phyloP scores from a whole-genome alignment of 768 basidiomycete species.

The Lentinula boryana region DNA sequence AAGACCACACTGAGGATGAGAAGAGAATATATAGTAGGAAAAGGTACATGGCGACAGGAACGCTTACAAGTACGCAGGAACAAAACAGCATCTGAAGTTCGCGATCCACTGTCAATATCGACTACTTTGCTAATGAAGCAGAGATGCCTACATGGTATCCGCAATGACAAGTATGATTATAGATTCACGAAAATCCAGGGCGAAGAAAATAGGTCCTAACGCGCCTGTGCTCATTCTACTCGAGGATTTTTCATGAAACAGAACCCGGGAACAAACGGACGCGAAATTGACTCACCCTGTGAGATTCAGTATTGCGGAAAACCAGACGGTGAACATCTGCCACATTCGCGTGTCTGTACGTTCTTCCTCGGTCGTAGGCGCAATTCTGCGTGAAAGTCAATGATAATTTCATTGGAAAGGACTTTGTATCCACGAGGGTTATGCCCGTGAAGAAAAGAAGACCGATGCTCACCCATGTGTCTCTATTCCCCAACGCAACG shows the following conservation, averaged over 20 bases:
- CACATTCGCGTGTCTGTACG: slow-evolving; percentile 54
- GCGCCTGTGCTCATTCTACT: slow-evolving; percentile 49
- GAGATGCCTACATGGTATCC: slow-evolving; percentile 9
- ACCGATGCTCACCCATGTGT: slow-evolving; percentile 20
- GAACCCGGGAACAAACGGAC: neutral
- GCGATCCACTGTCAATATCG: neutral
- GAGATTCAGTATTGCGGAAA: slow-evolving; percentile 64
- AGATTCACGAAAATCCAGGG: slow-evolving; percentile 45
- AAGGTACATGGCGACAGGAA: neutral
- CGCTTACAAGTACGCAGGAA: slow-evolving; percentile 59
- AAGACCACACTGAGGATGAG: slow-evolving; percentile 42
- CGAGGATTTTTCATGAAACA: neutral
- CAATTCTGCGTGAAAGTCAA: slow-evolving; percentile 30
- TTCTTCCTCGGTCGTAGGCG: slow-evolving; percentile 43
- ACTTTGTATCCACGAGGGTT: too few species aligned
- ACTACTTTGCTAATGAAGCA: neutral
- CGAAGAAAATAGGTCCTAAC: slow-evolving; percentile 53
- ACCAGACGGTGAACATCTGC: slow-evolving; percentile 70
- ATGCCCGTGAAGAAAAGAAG: neutral
- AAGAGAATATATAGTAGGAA: neutral
- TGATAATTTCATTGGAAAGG: neutral
- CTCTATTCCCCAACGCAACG: slow-evolving; percentile 21
- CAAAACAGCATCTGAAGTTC: slow-evolving; percentile 20
- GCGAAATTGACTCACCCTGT: slow-evolving; percentile 32
- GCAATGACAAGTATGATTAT: slow-evolving; percentile 36